phyloP scores from a whole-genome alignment of 2,329 filamentous ascomycete genomes.

The Colletotrichum abscissum region DNA sequence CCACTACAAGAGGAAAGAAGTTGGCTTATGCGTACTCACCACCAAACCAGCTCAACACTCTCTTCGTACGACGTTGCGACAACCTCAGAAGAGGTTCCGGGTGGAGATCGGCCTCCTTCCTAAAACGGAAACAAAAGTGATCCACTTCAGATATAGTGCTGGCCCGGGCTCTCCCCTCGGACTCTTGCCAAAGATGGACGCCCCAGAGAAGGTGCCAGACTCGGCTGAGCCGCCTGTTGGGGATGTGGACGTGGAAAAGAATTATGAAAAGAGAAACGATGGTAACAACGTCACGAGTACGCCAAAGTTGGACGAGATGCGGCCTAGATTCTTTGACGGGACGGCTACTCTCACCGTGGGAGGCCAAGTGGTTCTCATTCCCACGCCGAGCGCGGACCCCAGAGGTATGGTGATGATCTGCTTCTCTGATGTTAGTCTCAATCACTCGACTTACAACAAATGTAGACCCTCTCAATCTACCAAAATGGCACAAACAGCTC shows the following conservation, averaged over 20 bases:
- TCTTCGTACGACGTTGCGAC: neutral
- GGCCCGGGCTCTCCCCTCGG: neutral
- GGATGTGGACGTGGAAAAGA: neutral
- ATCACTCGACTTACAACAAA: neutral
- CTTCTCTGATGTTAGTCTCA: too few species aligned
- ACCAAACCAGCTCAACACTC: neutral
- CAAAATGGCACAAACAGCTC: constrained; percentile 40
- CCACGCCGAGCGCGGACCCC: constrained; percentile 38
- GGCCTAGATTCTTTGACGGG: constrained; percentile 19
- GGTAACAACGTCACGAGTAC: neutral
- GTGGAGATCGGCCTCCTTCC: neutral
- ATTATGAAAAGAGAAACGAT: neutral
- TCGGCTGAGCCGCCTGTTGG: neutral
- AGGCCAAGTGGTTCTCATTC: constrained; percentile 38
- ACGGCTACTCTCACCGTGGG: constrained; percentile 13
- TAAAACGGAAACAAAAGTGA: neutral
- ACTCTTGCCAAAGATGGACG: neutral
- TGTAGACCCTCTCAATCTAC: constrained; percentile 42
- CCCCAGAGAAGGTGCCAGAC: neutral
- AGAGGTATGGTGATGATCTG: constrained; percentile 32
- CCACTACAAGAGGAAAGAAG: neutral
- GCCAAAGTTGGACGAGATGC: neutral
- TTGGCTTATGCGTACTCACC: neutral
- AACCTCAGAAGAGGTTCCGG: neutral
- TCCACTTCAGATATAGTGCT: neutral